These are phyloP conservation scores for Aspergillus felis DNA, from an alignment of 2,329 filamentous ascomycete genomes.

Conservation along the genomic window DNA sequence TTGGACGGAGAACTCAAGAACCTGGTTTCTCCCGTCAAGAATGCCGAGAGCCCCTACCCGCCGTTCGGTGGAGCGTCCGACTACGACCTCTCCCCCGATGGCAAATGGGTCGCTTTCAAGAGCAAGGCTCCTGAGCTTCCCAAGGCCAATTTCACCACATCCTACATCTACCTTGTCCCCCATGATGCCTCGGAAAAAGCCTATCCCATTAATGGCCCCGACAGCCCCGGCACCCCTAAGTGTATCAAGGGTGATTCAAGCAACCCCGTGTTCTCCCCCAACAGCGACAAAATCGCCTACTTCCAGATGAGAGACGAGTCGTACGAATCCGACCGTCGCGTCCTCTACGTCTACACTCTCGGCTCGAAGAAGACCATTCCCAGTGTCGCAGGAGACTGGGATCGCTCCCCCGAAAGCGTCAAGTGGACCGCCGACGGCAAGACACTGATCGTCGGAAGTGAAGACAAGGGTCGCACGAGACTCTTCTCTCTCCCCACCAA, in stretches of 20 bases:
- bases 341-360: constrained; percentile 41
- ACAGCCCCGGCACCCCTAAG: constrained; percentile 41
- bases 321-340: constrained; percentile 74
- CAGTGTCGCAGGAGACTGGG: constrained; percentile 43
- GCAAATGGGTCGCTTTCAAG: constrained; percentile 39
- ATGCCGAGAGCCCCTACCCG: constrained; percentile 44
- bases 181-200: constrained; percentile 58
- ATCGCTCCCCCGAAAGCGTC: constrained; percentile 50
- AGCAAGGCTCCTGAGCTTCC: constrained; percentile 42
- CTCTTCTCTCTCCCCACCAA: constrained; percentile 34
- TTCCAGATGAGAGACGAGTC: constrained; percentile 70
- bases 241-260: constrained; percentile 53
- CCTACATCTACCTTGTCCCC: constrained; percentile 71
- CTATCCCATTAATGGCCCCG: constrained; percentile 40
- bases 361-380: constrained; percentile 34
- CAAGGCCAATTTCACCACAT: constrained; percentile 65
- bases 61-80: constrained; percentile 78
- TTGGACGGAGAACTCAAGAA: constrained; percentile 55
- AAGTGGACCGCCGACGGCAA: constrained; percentile 53
- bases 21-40: constrained; percentile 35
- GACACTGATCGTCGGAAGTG: constrained; percentile 68
- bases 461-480: constrained; percentile 59
- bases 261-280: constrained; percentile 71
- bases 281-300: constrained; percentile 69
- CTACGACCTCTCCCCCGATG: constrained; percentile 60